Evolutionary conservation across 805 yeast genomes (phyloP), one percentile per base, ranked within the genome.

Genomic region (Candida nanaspora): DNA sequence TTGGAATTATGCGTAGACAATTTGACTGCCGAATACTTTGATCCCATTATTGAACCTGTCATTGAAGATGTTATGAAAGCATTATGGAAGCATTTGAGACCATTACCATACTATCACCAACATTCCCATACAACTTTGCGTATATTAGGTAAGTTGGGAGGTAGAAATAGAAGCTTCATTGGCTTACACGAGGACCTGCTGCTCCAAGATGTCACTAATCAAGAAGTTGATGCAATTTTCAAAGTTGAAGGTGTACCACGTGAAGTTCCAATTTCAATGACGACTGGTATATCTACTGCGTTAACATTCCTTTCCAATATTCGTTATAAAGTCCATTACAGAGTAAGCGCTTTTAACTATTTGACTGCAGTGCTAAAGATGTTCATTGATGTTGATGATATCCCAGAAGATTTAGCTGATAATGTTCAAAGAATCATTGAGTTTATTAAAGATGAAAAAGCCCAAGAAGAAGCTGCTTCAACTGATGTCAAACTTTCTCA

Each of bases 1-100:
- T 74, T 93, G 43, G 99, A 93, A 56, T 70, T 93, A 6, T 93
- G 98, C 57, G 96, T 93, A 20, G 99, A 93, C 54, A 93, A 94
- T 53, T 63, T 93, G 45, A 94, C 98, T 0, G 95, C 98, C 0
- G 95, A 89, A 48, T 93, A 89, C 59, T 88, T 93, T 60, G 98
- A 93, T 53, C 98, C 98, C 2, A 89, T 93, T 56, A 80, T 93
- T 45, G 97, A 89, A 55, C 98, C 99, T 0, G 97, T 89, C 2
- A 80, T 91, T 40, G 94, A 86, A 45, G 97, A 93, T 50, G 88
- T 94, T 2, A 85, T 89, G 86, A 80, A 82, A 30, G 95, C 97
- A 0, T 68, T 93, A 27, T 93, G 96, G 91, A 81, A 77, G 46
- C 93, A 91, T 51, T 63, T 93, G 49, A 80, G 80, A 52, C 98